These are phyloP conservation scores for Phytophthora pini DNA, from an alignment of 352 stramenopile genomes.

Conservation along the genomic window DNA sequence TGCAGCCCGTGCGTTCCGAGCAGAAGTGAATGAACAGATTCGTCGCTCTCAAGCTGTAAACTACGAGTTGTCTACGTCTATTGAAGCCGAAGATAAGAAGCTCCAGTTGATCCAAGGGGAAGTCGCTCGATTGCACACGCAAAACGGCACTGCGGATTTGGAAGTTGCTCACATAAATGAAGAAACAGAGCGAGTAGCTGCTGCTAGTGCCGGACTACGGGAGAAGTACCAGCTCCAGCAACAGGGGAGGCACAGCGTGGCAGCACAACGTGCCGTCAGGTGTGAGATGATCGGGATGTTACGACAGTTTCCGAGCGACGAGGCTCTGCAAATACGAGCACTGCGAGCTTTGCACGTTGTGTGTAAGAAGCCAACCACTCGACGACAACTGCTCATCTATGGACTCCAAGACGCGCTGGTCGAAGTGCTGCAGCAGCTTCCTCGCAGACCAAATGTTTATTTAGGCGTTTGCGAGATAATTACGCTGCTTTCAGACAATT, in stretches of 20 bases:
- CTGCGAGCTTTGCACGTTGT: constrained; percentile 29
- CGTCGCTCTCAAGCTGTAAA: constrained; percentile 21
- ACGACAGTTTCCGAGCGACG: constrained; percentile 34
- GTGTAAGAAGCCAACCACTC: constrained; percentile 26
- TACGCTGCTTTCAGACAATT: constrained; percentile 20
- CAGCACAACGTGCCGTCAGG: constrained; percentile 25
- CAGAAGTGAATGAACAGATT: constrained; percentile 36
- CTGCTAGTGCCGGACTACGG: constrained; percentile 9
- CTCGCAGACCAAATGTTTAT: constrained; percentile 25
- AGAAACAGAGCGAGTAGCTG: constrained; percentile 16
- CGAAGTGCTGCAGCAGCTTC: constrained; percentile 30
- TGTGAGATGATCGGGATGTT: constrained; percentile 38
- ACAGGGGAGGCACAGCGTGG: constrained; percentile 16
- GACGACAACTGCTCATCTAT: constrained; percentile 32
- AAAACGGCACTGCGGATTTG: constrained; percentile 28
- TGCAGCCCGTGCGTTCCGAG: constrained; percentile 28
- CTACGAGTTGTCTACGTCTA: constrained; percentile 18
- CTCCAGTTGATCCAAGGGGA: constrained; percentile 33
- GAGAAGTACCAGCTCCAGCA: constrained; percentile 16
- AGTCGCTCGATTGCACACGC: constrained; percentile 29
- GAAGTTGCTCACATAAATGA: constrained; percentile 28
- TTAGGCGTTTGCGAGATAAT: constrained; percentile 31
- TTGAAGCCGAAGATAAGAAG: constrained; percentile 25
- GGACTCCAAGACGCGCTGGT: constrained; percentile 32
- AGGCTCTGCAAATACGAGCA: constrained; percentile 28